Percentiles rank a stretch among this genome's conserved stretches.
These are phyloP conservation scores for Pestalotiopsis sp. DNA, from an alignment of 2,329 filamentous ascomycete species.

Conservation along the genomic window DNA sequence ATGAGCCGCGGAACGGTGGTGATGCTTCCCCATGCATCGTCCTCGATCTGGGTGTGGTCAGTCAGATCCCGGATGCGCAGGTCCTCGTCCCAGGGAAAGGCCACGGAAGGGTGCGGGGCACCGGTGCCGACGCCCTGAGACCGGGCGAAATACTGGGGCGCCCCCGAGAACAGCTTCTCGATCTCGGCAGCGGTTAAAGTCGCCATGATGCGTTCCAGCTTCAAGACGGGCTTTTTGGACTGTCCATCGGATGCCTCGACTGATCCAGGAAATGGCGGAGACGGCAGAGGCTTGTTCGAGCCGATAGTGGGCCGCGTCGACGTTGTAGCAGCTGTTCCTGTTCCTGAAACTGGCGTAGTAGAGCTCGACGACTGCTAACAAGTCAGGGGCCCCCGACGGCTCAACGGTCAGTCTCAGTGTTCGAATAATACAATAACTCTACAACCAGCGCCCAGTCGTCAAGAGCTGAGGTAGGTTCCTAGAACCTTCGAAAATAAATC, in stretches of 20 bases:
- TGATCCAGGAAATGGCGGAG: conserved; percentile 45
- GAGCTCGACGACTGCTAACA: conserved; percentile 14
- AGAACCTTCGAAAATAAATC: background rate
- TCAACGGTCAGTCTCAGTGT: background rate
- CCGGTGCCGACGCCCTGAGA: conserved; percentile 59
- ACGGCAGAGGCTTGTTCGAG: conserved; percentile 58
- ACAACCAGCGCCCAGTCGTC: background rate
- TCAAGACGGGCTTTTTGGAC: conserved; percentile 45
- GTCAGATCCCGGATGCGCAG: conserved; percentile 62
- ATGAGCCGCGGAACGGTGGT: conserved; percentile 66
- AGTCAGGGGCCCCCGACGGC: background rate
- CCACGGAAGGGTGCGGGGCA: conserved; percentile 62
- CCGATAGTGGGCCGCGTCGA: conserved; percentile 40
- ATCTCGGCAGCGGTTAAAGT: conserved; percentile 60
- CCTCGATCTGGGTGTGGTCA: conserved; percentile 64
- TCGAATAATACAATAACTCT: background rate
- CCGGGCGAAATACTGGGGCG: conserved; percentile 68
- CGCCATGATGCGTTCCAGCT: conserved; percentile 59
- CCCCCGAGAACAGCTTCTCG: conserved; percentile 73
- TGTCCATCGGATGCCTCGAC: conserved; percentile 39
- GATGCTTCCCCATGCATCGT: conserved; percentile 62
- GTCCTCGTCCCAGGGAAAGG: conserved; percentile 67
- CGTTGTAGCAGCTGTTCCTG: conserved; percentile 10
- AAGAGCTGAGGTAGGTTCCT: background rate
- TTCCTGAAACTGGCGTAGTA: conserved; percentile 22